Percentiles rank a stretch among this genome's conserved stretches.
These are phyloP conservation scores for Deakozyma indianensis DNA, from an alignment of 805 yeast genomes.

Conservation along the genomic window DNA sequence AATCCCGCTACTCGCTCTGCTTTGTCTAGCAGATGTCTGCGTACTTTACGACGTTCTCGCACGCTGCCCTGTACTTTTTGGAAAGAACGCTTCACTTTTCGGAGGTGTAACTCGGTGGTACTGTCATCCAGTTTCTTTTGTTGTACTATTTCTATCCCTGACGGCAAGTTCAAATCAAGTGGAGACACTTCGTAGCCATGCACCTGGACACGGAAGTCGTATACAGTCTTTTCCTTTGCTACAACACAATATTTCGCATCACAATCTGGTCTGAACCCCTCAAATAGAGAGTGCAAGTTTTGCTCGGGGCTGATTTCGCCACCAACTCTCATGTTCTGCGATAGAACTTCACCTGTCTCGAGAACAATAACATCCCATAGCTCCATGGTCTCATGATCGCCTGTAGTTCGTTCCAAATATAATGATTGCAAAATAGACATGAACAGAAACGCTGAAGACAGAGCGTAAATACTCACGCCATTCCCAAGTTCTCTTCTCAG, in stretches of 20 bases:
- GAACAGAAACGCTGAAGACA: constrained; percentile 16
- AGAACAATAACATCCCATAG: constrained; percentile 21
- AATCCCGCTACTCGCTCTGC: background rate
- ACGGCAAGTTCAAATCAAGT: background rate
- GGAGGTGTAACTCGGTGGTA: background rate
- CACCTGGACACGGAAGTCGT: background rate
- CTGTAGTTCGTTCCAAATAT: constrained; percentile 12
- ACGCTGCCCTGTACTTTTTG: background rate
- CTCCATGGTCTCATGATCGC: constrained; percentile 11
- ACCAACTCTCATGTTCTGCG: constrained; percentile 2
- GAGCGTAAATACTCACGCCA: constrained; percentile 15
- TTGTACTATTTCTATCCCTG: background rate
- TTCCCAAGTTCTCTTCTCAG: constrained; percentile 18
- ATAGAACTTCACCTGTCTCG: constrained; percentile 17
- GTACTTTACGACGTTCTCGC: background rate
- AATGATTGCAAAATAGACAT: constrained; percentile 19
- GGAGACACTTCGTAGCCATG: background rate
- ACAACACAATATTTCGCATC: background rate
- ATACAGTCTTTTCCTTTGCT: background rate
- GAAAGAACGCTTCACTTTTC: background rate
- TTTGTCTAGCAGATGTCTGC: background rate
- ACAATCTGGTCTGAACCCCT: background rate
- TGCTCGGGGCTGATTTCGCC: background rate
- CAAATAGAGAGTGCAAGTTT: background rate
- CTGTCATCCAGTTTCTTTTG: background rate